Evolutionary conservation across 257 asterid species (phyloP).

Genomic region (Lithospermum erythrorhizon): DNA sequence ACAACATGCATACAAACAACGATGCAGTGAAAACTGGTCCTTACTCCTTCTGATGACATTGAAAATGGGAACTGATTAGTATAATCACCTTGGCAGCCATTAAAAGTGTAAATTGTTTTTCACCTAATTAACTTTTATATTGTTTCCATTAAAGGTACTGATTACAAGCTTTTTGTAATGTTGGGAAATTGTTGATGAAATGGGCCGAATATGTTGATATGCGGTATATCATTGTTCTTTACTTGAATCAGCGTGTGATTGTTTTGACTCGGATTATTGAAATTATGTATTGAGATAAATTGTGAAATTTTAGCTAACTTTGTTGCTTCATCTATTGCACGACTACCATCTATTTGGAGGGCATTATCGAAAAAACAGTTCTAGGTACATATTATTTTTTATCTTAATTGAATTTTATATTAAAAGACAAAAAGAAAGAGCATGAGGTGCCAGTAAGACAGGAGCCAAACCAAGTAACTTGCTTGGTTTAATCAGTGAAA

Average conservation of each 20-base stretch:
- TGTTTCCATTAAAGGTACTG: slow-evolving; percentile 3
- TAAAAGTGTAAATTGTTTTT: slow-evolving; percentile 3
- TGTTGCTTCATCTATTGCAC: too few relatives aligned
- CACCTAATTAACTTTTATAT: not conserved
- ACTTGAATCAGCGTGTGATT: not conserved
- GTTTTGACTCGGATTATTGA: not conserved
- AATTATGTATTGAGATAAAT: too few relatives aligned
- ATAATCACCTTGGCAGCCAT: slow-evolving; percentile 81
- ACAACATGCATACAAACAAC: slow-evolving; percentile 17
- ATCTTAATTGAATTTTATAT: not conserved
- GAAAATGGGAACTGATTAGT: slow-evolving; percentile 85
- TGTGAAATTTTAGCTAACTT: too few relatives aligned
- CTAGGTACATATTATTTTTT: slow-evolving; percentile 23
- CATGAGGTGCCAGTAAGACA: too few relatives aligned
- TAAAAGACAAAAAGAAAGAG: too few relatives aligned
- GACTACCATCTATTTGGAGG: slow-evolving; percentile 71
- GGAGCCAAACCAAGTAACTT: too few relatives aligned
- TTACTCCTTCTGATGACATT: slow-evolving; percentile 44
- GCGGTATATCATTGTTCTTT: slow-evolving; percentile 35
- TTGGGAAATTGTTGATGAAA: slow-evolving; percentile 93
- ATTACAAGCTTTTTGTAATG: slow-evolving; percentile 10
- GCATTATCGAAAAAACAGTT: slow-evolving; percentile 42
- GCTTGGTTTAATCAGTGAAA: too few relatives aligned
- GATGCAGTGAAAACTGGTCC: slow-evolving; percentile 29
- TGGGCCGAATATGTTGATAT: slow-evolving; percentile 87